Base-by-base conservation (phyloP, 2,329 filamentous ascomycete species). In the Cordyceps cicadae region DNA sequence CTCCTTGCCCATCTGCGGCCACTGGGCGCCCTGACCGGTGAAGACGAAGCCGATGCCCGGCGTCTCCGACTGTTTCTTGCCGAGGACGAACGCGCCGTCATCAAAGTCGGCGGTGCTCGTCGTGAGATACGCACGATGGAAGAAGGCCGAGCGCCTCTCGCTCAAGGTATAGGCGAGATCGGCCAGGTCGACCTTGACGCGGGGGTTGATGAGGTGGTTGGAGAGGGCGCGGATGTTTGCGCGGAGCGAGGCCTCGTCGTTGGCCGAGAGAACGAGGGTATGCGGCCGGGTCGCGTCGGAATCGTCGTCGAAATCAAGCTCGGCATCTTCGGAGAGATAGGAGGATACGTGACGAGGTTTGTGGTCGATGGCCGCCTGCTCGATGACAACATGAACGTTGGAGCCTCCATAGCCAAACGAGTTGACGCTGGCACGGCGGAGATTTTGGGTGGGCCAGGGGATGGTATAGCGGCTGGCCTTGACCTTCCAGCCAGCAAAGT, bases 341-440 rank as follows among this genome's bases (percentile, higher is more conserved):
- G 54, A 56, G n/a, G 54, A 56, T 14, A 37, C 19, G 11, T 46
- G 45, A 1, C 41, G 41, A 11, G 32, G 24, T 12, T 52, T 45
- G 37, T 29, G 26, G 9, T 45, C 34, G 7, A 15, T 9, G 5
- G 48, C 21, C 9, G 46, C 32, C 21, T 59, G 46, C 26, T 71
- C 69, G 43, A 79, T 59, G 19, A 78, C 71, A 5, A 69, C 67
- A 64, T 79, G 76, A 0, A 72, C 73, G 62, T 78, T 79, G 32
- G 72, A 70, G 12, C 77, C 77, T 11, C 76, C 76, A 41, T 73
- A 77, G 1, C 76, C 76, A 62, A 77, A 78, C 6, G 72, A 75
- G 63, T 76, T 76, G 54, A 77, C 68, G 59, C 72, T 71, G 24
- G 66, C 66, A 9, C 66, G 62, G 51, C 65, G 58, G 1, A 58